Base-by-base conservation (phyloP, 2,329 filamentous ascomycete species). In the Chalaropsis thielavioides region DNA sequence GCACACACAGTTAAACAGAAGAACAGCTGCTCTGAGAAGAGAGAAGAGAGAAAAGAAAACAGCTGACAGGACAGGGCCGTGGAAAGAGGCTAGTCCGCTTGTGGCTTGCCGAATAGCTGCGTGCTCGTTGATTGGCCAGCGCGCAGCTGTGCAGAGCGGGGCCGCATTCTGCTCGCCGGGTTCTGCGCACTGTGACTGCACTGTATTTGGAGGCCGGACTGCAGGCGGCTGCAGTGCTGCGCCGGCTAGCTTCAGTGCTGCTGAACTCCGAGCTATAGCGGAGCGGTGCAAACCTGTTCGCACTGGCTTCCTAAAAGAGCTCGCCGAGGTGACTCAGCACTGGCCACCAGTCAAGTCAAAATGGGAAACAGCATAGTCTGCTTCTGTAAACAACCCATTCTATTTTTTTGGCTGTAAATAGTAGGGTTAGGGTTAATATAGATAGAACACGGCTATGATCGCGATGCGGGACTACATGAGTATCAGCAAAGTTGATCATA, bases 31-130 rank as follows among this genome's bases (percentile, higher is more conserved):
- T 4, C 41, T 15, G 41, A 3, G 1, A 13, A 7, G 1, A 11
- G 41, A 11, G 41, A n/a, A 44, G 22, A 24, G 19, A 51, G 8
- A 24, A 24, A 51, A 22, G 46, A 51, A 7, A 5, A 13, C 3
- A 3, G 31, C 7, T 7, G 7, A n/a, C n/a, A 35, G 7, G 7
- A 7, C 31, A 35, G 7, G 19, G 15, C 41, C 31, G 63, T 2
- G 19, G 68, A 67, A 68, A 68, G 17, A 46, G 31, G 60, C 67
- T 68, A 68, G 40, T 35, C 67, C 66, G 11, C 44, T 68, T 68
- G 62, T 19, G 67, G 63, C 64, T 68, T 64, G 67, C 65, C 67
- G 66, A 24, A 44, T 13, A 44, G 6, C n/a, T 24, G 6, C 3
- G 15, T 5, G 11, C 3, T n/a, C 19, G 54, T 13, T 62, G 13